Conservation (phyloP, 192 early-diverging fungal species). For the Coemansia sp. region DNA sequence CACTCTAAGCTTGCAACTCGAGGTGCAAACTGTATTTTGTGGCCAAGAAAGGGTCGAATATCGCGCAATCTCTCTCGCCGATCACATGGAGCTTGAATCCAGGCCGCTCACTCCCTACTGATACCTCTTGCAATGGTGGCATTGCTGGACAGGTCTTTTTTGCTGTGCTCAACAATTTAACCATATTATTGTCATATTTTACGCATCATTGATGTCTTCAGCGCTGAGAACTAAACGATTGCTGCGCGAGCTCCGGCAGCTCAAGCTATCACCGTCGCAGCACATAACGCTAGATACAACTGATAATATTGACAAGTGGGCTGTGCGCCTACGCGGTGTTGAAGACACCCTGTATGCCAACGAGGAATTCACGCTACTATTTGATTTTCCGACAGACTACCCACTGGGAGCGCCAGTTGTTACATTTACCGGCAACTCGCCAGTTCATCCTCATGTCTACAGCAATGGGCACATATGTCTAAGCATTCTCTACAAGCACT, state of each 20-base stretch:
- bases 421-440: slow-evolving; percentile 57
- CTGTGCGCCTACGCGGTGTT: slow-evolving; percentile 58
- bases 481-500: slow-evolving; percentile 90
- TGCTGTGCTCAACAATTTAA: too few species aligned
- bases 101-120: too few species aligned
- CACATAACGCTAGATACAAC: slow-evolving; percentile 20
- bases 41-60: too few species aligned
- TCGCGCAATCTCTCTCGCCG: too few species aligned
- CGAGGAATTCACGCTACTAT: slow-evolving; percentile 55
- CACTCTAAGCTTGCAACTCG: too few species aligned
- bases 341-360: slow-evolving; percentile 61
- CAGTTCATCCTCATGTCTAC: slow-evolving; percentile 77
- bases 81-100: too few species aligned
- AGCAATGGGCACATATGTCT: slow-evolving; percentile 97
- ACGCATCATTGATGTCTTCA: slow-evolving; percentile 10
- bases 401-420: slow-evolving; percentile 73
- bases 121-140: too few species aligned
- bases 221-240: slow-evolving; percentile 34
- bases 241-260: slow-evolving; percentile 37
- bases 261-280: slow-evolving; percentile 17
- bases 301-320: slow-evolving; percentile 60
- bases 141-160: too few species aligned
- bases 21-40: too few species aligned
- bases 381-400: slow-evolving; percentile 69
- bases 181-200: too few species aligned